Evolutionary conservation across 177 flowering plant species (phyloP), one percentile per base, ranked within the genome.

Genomic region (Vitis hybrid): DNA sequence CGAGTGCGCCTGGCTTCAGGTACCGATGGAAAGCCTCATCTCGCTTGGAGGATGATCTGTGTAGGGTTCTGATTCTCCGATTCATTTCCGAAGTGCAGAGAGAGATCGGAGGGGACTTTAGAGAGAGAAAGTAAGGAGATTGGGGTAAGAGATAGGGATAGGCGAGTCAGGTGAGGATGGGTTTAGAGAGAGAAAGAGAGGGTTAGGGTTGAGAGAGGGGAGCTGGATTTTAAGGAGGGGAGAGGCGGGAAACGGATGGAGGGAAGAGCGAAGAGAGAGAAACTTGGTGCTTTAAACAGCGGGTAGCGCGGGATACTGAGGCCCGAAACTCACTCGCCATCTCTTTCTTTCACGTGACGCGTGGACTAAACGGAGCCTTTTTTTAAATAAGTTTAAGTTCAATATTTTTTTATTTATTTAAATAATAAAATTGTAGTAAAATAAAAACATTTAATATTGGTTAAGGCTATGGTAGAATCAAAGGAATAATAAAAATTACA

Each of bases 1-100:
- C 83, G 2, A 80, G 73, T 7, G 83, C 83, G 39, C 83, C 83
- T 22, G 83, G 83, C 48, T 77, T 80, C 12, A 80, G 81, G 71
- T 65, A 80, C 58, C 60, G 64, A 26, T 60, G 75, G 45, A 15
- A 72, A 15, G 75, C 65, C 57, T 71, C 71, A 4, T 59, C 18
- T 31, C 63, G 18, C 29, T 10, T 56, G 3, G 19, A 53, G 19
- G 70, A 45, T 12, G 67, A 57, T n/a, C 70, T 51, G 53, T 7
- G 49, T 2, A 6, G 12, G 18, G 74, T 14, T 12, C 71, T 62
- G 56, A 15, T 50, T 14, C 78, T 48, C 9, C 75, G 57, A 5
- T 67, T 63, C 78, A 75, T 75, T 65, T 65, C n/a, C 29, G 5
- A 14, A 21, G 14, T 2, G 10, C 15, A 62, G 51, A 65, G 18